Percentiles rank a stretch among this genome's conserved stretches.
Conservation (phyloP, 2,329 filamentous ascomycete species). For the Zalaria obscura region DNA sequence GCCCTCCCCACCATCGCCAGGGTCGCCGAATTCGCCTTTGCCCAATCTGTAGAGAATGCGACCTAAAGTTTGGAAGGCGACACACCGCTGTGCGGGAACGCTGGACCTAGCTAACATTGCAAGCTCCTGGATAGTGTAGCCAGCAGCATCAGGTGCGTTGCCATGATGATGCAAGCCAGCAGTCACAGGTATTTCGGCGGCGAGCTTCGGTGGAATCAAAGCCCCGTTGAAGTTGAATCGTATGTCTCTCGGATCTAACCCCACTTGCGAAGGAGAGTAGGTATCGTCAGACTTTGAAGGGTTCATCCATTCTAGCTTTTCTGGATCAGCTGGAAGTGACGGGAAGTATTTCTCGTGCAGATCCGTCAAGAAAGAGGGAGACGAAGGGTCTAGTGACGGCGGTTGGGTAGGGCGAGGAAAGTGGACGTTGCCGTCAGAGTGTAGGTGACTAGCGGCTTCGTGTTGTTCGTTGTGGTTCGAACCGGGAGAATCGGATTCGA, state of each 20-base stretch:
- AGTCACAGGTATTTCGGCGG: slow-evolving; percentile 59
- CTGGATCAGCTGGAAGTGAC: slow-evolving; percentile 68
- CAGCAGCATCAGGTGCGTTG: slow-evolving; percentile 80
- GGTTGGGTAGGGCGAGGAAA: slow-evolving; percentile 43
- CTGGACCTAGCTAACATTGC: slow-evolving; percentile 66
- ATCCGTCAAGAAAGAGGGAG: slow-evolving; percentile 68
- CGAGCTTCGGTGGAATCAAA: slow-evolving; percentile 62
- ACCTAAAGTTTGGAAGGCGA: slow-evolving; percentile 84
- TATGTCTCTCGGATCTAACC: slow-evolving; percentile 60
- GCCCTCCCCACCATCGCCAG: slow-evolving; percentile 24
- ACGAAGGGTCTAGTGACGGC: slow-evolving; percentile 69
- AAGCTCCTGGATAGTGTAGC: slow-evolving; percentile 83
- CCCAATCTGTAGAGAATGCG: slow-evolving; percentile 74
- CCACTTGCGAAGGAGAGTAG: slow-evolving; percentile 65
- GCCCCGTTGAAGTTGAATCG: slow-evolving; percentile 80
- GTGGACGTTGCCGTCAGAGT: slow-evolving; percentile 30
- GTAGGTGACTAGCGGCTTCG: slow-evolving; percentile 1
- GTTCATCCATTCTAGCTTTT: slow-evolving; percentile 81
- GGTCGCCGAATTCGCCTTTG: slow-evolving; percentile 49
- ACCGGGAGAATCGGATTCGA: not conserved
- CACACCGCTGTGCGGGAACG: slow-evolving; percentile 74
- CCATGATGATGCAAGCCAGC: slow-evolving; percentile 88
- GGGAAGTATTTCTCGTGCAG: slow-evolving; percentile 93
- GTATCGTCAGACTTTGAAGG: slow-evolving; percentile 52
- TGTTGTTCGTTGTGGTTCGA: slow-evolving; percentile 1